These are phyloP conservation scores for Cunninghamia lanceolata DNA, from an alignment of 75 land plant genomes.

Conservation along the genomic window DNA sequence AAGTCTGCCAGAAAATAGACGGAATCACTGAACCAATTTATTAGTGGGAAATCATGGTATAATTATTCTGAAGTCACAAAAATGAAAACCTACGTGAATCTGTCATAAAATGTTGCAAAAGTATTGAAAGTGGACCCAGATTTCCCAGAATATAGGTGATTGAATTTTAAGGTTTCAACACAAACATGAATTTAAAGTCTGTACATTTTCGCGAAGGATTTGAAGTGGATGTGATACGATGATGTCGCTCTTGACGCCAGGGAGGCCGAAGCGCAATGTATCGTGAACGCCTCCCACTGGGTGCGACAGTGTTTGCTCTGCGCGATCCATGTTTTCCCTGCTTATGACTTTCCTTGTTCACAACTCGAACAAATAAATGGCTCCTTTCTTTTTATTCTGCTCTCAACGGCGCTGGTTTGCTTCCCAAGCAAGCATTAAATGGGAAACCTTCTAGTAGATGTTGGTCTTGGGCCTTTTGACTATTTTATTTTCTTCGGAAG, in stretches of 20 bases:
- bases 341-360: neutral
- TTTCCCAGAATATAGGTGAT: neutral
- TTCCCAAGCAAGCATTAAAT: neutral
- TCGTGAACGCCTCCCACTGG: constrained; percentile 58
- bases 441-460: neutral
- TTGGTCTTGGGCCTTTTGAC: neutral
- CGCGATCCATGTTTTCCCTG: neutral
- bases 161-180: neutral
- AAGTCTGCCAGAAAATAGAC: neutral
- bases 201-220: constrained; percentile 53
- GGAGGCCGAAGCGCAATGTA: constrained; percentile 70
- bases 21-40: neutral
- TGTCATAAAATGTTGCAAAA: neutral
- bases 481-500: too few species aligned
- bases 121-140: neutral
- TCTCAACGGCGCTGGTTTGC: neutral
- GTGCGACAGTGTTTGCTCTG: constrained; percentile 42
- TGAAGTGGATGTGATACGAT: constrained; percentile 74
- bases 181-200: neutral
- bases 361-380: neutral
- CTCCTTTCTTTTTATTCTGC: neutral
- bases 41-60: neutral
- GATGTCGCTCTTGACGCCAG: constrained; percentile 73
- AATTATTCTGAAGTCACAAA: too few species aligned
- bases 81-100: neutral